Evolutionary conservation across 2,329 filamentous ascomycete genomes (phyloP), one percentile per base, ranked within the genome.

Genomic region (Colletotrichum coccodes): DNA sequence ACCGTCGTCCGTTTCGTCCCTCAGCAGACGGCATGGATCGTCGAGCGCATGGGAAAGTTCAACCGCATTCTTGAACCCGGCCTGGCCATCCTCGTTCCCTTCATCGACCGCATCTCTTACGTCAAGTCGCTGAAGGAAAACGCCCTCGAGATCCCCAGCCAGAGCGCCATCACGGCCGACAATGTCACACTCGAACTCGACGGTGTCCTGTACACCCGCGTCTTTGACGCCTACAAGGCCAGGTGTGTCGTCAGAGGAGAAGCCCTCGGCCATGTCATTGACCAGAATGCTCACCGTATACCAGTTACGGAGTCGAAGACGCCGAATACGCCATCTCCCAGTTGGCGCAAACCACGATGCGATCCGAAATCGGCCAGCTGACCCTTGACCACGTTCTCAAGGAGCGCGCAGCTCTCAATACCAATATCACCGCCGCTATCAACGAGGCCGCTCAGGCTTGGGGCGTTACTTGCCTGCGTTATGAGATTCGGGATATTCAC

Each of bases 1-100:
- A 99, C 96, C 4, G 86, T 99, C 71, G 86, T 99, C 75, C 94
- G 95, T 70, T 99, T 98, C 82, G 96, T 99, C 47, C 96, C 96
- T n/a, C 96, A 99, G 83, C 96, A 99, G 85, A 98, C 95, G 75
- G 96, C 96, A 80, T 99, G 96, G 96, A 95, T 99, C 68, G 96
- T 99, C 65, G 96, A 99, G 88, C 95, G 96, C 78, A 99, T 99
- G 96, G 96, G 96, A 76, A 96, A 95, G 82, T 99, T 97, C 85
- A 92, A 94, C 83, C 89, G 95, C 70, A 98, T 99, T 76, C 85
- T 99, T 58, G 90, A 98, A 75, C 96, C 96, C 4, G 96, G 96
- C 65, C 86, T 99, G 71, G 95, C 96, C 26, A 87, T 99, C 71
- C 83, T 99, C 73, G 87, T 96, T 62, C 96, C 96, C 1, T 92